phyloP scores from a whole-genome alignment of 73 alveolate species.

The Breviolum minutum region DNA sequence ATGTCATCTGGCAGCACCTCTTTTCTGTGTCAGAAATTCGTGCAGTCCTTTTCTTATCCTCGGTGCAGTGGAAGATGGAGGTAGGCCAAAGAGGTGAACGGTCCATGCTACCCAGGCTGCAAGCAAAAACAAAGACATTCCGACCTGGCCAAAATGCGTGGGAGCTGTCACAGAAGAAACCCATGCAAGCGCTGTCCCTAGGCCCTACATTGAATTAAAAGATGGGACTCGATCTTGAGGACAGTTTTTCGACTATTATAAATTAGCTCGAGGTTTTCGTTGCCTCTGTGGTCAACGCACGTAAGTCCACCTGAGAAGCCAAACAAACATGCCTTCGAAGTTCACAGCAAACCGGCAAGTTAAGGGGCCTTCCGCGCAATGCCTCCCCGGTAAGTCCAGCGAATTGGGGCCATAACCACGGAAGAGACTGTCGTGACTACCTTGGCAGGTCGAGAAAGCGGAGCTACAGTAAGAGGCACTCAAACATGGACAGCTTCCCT shows the following conservation, averaged over 20 bases:
- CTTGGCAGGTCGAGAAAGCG: background rate
- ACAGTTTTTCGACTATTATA: too few relatives aligned
- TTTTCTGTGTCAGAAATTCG: too few relatives aligned
- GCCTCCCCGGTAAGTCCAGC: background rate
- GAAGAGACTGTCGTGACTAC: background rate
- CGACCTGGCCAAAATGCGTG: background rate
- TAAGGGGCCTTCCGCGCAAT: background rate
- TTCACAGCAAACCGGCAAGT: too few relatives aligned
- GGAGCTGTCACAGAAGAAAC: background rate
- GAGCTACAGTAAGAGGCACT: background rate
- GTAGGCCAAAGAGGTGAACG: slow-evolving; percentile 15
- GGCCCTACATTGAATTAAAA: too few relatives aligned
- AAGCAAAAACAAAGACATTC: background rate
- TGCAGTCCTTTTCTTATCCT: slow-evolving; percentile 1
- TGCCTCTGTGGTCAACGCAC: too few relatives aligned
- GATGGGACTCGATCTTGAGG: too few relatives aligned
- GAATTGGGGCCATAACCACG: background rate
- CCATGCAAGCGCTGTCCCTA: too few relatives aligned
- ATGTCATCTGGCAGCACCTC: too few relatives aligned
- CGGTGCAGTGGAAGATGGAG: background rate
- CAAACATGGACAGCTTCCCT: too few relatives aligned
- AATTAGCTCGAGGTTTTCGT: too few relatives aligned
- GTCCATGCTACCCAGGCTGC: slow-evolving; percentile 44
- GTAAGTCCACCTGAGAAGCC: too few relatives aligned
- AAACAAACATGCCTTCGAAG: too few relatives aligned